Percentiles rank a stretch among this genome's conserved stretches.
Conservation (phyloP, 2,329 filamentous ascomycete genomes). For the Epichloe baconii region DNA sequence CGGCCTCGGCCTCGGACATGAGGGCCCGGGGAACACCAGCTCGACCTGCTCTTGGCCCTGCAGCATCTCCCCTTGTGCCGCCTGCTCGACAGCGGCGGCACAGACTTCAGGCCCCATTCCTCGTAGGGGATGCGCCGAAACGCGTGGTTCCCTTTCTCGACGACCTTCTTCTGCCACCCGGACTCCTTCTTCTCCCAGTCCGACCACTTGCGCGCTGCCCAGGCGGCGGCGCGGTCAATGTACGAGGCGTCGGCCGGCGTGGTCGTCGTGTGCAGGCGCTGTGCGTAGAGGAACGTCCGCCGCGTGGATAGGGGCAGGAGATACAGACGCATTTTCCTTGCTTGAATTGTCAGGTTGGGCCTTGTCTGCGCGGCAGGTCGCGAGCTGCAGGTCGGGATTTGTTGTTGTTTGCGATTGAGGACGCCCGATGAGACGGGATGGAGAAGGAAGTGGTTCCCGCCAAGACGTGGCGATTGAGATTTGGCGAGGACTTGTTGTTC, state of each 20-base stretch:
- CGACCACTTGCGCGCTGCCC: conserved; percentile 67
- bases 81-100: conserved; percentile 65
- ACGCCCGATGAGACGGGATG: background rate
- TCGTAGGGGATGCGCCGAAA: conserved; percentile 85
- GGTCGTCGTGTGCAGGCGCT: conserved; percentile 50
- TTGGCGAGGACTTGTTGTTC: no score
- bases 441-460: no score
- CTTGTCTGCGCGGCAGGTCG: background rate
- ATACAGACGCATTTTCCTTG: conserved; percentile 70
- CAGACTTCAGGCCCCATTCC: conserved; percentile 95
- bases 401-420: background rate
- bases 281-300: conserved; percentile 84
- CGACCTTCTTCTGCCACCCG: conserved; percentile 81
- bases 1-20: conserved; percentile 50
- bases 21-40: conserved; percentile 64
- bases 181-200: conserved; percentile 73
- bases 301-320: conserved; percentile 86
- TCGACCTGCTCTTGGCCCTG: conserved; percentile 52
- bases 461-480: no score
- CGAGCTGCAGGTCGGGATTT: no score
- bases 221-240: conserved; percentile 56
- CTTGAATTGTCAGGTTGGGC: background rate
- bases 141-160: conserved; percentile 73
- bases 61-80: conserved; percentile 47
- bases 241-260: conserved; percentile 34